Conservation (phyloP, 306 rosid genomes). For the Casuarina cunninghamiana region DNA sequence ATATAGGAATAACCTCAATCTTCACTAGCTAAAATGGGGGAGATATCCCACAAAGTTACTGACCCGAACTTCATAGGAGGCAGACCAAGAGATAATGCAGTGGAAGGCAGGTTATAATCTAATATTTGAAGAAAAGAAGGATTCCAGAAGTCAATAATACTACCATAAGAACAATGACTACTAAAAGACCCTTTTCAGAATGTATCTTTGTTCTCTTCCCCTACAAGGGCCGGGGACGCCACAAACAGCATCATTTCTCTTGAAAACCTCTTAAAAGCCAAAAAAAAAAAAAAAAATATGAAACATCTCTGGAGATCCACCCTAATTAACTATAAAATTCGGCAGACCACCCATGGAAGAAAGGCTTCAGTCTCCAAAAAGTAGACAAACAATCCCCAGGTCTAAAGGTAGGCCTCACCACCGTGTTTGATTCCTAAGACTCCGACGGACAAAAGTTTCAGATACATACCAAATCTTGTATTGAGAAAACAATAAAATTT, state of each 20-base stretch:
- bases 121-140: neutral
- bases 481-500: slow-evolving; percentile 19
- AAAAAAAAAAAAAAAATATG: slow-evolving; percentile 31
- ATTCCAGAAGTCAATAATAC: neutral
- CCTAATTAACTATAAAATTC: slow-evolving; percentile 30
- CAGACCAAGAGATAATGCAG: neutral
- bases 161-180: neutral
- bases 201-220: slow-evolving; percentile 20
- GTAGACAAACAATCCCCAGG: neutral
- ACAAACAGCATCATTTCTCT: slow-evolving; percentile 36
- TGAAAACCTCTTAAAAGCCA: slow-evolving; percentile 34
- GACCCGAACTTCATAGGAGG: neutral
- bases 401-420: neutral
- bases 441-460: neutral
- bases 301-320: slow-evolving; percentile 27
- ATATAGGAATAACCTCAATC: too few relatives aligned
- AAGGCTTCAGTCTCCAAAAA: slow-evolving; percentile 20
- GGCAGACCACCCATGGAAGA: slow-evolving; percentile 20
- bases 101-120: neutral
- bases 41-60: neutral
- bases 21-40: too few relatives aligned
- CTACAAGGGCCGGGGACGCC: slow-evolving; percentile 16
- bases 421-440: neutral
- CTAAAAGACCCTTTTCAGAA: neutral
- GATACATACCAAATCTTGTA: slow-evolving; percentile 18